Conservation (phyloP, 2,329 filamentous ascomycete genomes). For the Didymella pinodella region DNA sequence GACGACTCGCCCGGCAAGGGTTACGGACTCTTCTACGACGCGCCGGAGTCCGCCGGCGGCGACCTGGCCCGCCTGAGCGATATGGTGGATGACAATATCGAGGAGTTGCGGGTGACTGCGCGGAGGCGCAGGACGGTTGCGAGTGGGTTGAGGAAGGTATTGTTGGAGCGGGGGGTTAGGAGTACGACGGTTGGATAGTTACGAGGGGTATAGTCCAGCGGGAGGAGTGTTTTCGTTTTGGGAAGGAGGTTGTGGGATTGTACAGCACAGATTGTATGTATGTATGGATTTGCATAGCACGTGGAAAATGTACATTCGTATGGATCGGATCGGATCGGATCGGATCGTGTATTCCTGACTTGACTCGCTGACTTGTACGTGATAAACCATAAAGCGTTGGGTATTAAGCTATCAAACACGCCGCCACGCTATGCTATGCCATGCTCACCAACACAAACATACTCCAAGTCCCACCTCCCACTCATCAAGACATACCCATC, state of each 20-base stretch:
- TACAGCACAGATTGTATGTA: background rate
- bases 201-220: background rate
- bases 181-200: background rate
- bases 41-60: slow-evolving; percentile 39
- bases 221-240: background rate
- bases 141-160: slow-evolving; percentile 47
- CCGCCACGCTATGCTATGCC: slow-evolving; percentile 15
- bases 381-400: background rate
- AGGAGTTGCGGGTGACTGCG: slow-evolving; percentile 45
- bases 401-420: slow-evolving; percentile 3
- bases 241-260: background rate
- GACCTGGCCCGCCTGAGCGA: slow-evolving; percentile 48
- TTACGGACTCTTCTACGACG: slow-evolving; percentile 48
- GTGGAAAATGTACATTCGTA: background rate
- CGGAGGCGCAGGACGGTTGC: slow-evolving; percentile 51
- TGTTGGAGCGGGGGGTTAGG: slow-evolving; percentile 44
- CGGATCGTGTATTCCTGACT: background rate
- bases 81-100: slow-evolving; percentile 53
- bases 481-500: slow-evolving; percentile 2
- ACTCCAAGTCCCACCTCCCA: slow-evolving; percentile 1
- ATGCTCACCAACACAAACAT: slow-evolving; percentile 12
- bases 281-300: background rate
- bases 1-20: slow-evolving; percentile 41
- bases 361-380: background rate
- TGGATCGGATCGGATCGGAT: background rate